These are phyloP conservation scores for Candida gorgasii DNA, from an alignment of 805 yeast species.

Conservation along the genomic window DNA sequence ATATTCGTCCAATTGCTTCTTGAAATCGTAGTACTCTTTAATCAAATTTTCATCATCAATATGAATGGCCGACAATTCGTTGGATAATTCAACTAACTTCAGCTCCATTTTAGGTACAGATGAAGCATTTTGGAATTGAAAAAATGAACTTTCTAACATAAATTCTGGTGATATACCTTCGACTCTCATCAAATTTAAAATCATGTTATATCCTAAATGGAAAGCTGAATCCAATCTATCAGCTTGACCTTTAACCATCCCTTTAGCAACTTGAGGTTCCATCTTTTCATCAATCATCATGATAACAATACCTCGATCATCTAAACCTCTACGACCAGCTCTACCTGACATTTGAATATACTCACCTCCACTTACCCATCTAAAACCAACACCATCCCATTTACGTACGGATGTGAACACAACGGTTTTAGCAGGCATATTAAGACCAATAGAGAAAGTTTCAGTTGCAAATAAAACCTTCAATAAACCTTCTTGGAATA, in stretches of 20 bases:
- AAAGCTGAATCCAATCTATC: constrained; percentile 97
- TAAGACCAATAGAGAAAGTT: constrained; percentile 95
- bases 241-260: constrained; percentile 99
- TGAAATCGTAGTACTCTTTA: constrained; percentile 80
- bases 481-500: constrained; percentile 94
- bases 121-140: constrained; percentile 90
- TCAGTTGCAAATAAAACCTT: constrained; percentile 97
- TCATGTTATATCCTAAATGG: constrained; percentile 97
- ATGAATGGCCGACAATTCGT: constrained; percentile 46
- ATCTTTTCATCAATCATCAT: constrained; percentile 99
- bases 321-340: constrained; percentile 99
- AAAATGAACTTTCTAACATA: constrained; percentile 92
- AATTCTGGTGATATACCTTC: constrained; percentile 98
- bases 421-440: constrained; percentile 99
- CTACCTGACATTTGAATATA: constrained; percentile 99
- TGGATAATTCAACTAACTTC: constrained; percentile 55
- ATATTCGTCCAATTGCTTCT: constrained; percentile 69
- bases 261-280: constrained; percentile 99
- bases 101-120: constrained; percentile 84
- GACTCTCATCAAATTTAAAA: constrained; percentile 90
- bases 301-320: constrained; percentile 98
- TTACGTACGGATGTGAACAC: constrained; percentile 96
- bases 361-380: constrained; percentile 99
- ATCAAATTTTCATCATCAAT: constrained; percentile 76
- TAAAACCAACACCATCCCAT: constrained; percentile 96